Conservation (phyloP, 352 stramenopile genomes). For the Lagenidium giganteum region DNA sequence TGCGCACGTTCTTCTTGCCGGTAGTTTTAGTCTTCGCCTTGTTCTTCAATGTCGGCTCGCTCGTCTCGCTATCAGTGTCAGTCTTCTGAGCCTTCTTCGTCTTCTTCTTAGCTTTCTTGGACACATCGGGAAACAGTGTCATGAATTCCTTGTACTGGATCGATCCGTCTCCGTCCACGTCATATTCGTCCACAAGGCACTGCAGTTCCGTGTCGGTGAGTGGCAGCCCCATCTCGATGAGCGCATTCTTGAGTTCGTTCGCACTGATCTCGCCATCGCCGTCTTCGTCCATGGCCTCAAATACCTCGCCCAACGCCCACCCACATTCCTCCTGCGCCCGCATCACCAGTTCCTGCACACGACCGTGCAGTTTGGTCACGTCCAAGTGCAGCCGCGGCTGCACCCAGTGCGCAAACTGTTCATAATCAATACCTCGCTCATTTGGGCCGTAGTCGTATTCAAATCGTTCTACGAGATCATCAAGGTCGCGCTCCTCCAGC, state of each 20-base stretch:
- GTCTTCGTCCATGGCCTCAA: slow-evolving; percentile 55
- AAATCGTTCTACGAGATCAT: slow-evolving; percentile 41
- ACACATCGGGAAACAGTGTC: slow-evolving; percentile 26
- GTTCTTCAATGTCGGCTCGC: slow-evolving; percentile 3
- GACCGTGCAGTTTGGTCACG: slow-evolving; percentile 41
- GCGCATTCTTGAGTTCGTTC: slow-evolving; percentile 44
- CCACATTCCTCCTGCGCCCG: slow-evolving; percentile 26
- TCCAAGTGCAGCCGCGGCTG: slow-evolving; percentile 63
- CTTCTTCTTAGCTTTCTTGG: slow-evolving; percentile 6
- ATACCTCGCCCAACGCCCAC: slow-evolving; percentile 51
- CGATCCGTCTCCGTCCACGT: slow-evolving; percentile 46
- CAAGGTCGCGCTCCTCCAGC: slow-evolving; percentile 27
- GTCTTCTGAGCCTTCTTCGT: slow-evolving; percentile 1
- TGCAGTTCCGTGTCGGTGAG: slow-evolving; percentile 61
- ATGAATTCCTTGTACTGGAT: slow-evolving; percentile 64
- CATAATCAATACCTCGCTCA: slow-evolving; percentile 56
- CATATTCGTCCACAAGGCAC: slow-evolving; percentile 61
- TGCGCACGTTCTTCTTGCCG: slow-evolving; percentile 46
- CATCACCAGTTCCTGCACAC: slow-evolving; percentile 38
- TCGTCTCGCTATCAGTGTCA: slow-evolving; percentile 1
- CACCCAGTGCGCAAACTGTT: slow-evolving; percentile 62
- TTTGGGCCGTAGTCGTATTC: slow-evolving; percentile 63
- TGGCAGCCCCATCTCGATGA: slow-evolving; percentile 59
- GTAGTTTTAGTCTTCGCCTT: slow-evolving; percentile 13
- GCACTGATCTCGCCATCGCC: slow-evolving; percentile 46